phyloP scores from a whole-genome alignment of 2,329 filamentous ascomycete genomes.

The Trichoderma sp. region DNA sequence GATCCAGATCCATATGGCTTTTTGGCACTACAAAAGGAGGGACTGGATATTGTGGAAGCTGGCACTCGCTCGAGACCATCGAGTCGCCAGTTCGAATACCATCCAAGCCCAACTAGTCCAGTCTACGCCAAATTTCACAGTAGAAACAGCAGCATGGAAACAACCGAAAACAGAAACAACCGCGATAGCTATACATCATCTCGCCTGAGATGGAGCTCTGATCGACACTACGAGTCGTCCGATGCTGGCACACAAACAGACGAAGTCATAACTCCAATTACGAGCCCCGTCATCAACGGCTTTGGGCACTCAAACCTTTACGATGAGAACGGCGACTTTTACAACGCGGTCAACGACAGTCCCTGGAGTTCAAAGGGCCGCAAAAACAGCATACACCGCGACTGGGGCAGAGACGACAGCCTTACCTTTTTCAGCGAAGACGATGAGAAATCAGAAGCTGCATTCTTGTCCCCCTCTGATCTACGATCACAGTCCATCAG shows the following conservation, averaged over 20 bases:
- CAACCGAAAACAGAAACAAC: conserved; percentile 22
- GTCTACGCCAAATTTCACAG: conserved; percentile 36
- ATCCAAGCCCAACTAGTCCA: conserved; percentile 36
- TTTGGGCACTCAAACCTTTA: neutral
- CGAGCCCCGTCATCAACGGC: conserved; percentile 1
- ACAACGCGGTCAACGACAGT: conserved; percentile 7
- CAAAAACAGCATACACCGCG: neutral
- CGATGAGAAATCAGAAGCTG: conserved; percentile 6
- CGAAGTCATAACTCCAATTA: conserved; percentile 13
- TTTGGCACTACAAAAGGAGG: conserved; percentile 35
- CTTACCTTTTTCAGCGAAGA: conserved; percentile 8
- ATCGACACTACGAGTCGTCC: conserved; percentile 24
- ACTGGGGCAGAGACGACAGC: conserved; percentile 9
- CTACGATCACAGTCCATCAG: neutral
- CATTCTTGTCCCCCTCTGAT: neutral
- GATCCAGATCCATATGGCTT: conserved; percentile 41
- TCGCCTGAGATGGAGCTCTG: conserved; percentile 16
- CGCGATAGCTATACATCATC: conserved; percentile 25
- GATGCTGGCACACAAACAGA: conserved; percentile 31
- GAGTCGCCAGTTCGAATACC: conserved; percentile 37
- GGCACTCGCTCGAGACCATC: conserved; percentile 34
- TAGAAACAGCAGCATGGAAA: conserved; percentile 28
- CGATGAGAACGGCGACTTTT: neutral
- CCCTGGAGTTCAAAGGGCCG: conserved; percentile 10
- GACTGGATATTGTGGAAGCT: conserved; percentile 37